Base-by-base conservation (phyloP, 192 early-diverging fungal species). In the Gryganskiella cystojenkinii region DNA sequence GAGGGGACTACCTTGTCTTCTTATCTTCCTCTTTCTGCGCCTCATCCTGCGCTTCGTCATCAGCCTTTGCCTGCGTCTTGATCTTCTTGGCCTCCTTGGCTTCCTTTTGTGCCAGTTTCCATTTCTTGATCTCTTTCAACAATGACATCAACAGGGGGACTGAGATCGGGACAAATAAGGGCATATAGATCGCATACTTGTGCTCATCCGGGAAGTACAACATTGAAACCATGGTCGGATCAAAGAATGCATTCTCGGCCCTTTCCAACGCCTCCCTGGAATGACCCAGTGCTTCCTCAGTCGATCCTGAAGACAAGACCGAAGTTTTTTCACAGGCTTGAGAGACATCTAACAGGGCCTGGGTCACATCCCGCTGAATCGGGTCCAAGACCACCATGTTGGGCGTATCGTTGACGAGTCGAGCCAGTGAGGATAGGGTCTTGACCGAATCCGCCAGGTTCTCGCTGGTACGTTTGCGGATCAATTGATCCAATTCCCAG, bases 201-300 rank as follows among this genome's bases (percentile, higher is more conserved):
- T 99, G 98, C 79, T 99, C 96, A 62, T 95, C 92, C 6, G 98
- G 98, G 83, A 99, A 99, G 71, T 99, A 99, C 6, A 98, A 83
- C 90, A 98, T 88, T 5, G 95, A 91, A 0, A 99, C 95, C 98
- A 99, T 98, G 13, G 94, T 95, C 1, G 96, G 96, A 71, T 99
- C 95, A 88, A 98, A 98, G 72, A 99, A 99, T 6, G 98, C 97
- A 4, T 83, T 83, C 81, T 98, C 95, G 3, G 96, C 86, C 15
- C 85, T 59, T 30, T 78, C 78, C 8, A 95, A 79, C 0, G 94
- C 96, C 7, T 70, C 57, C 8, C 88, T 82, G 2, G 95, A 90
- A 27, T 86, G 72, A 13, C 72, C 28, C 20, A 90, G 85, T 0
- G 94, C 92, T 14, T 64, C 34, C 8, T 73, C 53, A 61, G 88